Evolutionary conservation across 495 filamentous ascomycete species (phyloP), one percentile per base, ranked within the genome.

Genomic region (Evernia prunastri): DNA sequence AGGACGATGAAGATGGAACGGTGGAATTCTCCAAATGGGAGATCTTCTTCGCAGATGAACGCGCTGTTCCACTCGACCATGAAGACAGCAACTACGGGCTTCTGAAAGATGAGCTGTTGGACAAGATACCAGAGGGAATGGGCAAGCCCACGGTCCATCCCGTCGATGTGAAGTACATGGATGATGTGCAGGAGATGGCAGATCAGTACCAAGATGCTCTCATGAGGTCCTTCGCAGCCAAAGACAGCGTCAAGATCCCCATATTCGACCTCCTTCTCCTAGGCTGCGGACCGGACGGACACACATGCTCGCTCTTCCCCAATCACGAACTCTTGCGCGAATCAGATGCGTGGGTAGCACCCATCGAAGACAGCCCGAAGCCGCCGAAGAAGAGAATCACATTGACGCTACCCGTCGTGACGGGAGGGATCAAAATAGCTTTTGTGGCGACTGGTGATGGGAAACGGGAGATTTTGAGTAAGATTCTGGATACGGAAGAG

Each of bases 31-130:
- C 80, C 71, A 91, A 89, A 72, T 98, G 94, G 94, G 88, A 97
- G 69, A 89, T 98, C 72, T 98, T 97, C 83, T 97, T 96, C 77
- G 93, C 93, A 67, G 94, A 98, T 70, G 94, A 98, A 82, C 90
- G 94, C 68, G 88, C 88, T 35, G 95, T 98, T 36, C 90, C 95
- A 13, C 87, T 97, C 69, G 85, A 92, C 73, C 86, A 97, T 76
- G 79, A 81, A 54, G 95, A 98, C 78, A 96, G 91, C 79, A 98
- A 97, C 78, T 96, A 97, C 77, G 84, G 77, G 51, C 84, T 96
- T 11, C 74, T 98, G 66, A 92, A 96, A 78, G 81, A 84, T 33
- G 90, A 96, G 73, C 79, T 97, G 43, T 81, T 98, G 58, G 84
- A 88, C 79, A 93, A 96, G 77, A 88, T 97, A 60, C 90, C 92